A percentile compares a stretch with the other conserved stretches of the same genome.
Evolutionary conservation across 805 yeast species (phyloP).

Genomic region (Diddensiella transvaalensis): DNA sequence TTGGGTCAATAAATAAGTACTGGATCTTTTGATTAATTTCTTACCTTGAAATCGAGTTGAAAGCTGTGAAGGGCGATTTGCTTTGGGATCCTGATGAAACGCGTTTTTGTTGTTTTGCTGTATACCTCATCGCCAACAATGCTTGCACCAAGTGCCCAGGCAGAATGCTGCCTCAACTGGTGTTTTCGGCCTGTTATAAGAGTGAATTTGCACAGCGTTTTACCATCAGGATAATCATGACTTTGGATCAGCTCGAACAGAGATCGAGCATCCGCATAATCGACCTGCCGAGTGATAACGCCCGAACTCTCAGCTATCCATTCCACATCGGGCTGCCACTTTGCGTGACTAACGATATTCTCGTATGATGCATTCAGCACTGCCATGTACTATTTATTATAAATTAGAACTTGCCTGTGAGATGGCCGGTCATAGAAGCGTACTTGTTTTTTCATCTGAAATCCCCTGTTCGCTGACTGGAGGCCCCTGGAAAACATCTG

Average conservation of each 20-base stretch:
- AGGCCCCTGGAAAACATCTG: constrained; percentile 15
- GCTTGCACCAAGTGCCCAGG: constrained; percentile 12
- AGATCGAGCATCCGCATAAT: constrained; percentile 14
- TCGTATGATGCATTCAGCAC: constrained; percentile 6
- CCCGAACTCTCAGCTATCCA: constrained; percentile 11
- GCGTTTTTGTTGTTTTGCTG: neutral
- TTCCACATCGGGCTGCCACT: neutral
- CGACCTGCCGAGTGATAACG: constrained; percentile 5
- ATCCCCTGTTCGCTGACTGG: constrained; percentile 13
- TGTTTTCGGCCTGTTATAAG: constrained; percentile 23
- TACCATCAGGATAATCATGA: neutral
- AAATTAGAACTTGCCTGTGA: neutral
- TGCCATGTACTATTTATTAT: constrained; percentile 10
- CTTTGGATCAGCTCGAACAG: constrained; percentile 8
- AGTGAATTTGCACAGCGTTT: constrained; percentile 14
- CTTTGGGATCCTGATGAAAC: neutral
- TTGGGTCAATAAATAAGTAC: neutral
- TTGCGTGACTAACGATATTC: neutral
- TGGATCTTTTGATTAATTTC: neutral
- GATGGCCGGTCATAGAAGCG: neutral
- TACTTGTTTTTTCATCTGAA: constrained; percentile 11
- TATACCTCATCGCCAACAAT: constrained; percentile 17
- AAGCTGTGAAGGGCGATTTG: constrained; percentile 18
- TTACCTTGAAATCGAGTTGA: constrained; percentile 9
- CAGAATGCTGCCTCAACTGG: constrained; percentile 18